Percentiles rank a stretch among this genome's conserved stretches.
Evolutionary conservation across 352 stramenopile species (phyloP).

Genomic region (Phytophthora boehmeriae): DNA sequence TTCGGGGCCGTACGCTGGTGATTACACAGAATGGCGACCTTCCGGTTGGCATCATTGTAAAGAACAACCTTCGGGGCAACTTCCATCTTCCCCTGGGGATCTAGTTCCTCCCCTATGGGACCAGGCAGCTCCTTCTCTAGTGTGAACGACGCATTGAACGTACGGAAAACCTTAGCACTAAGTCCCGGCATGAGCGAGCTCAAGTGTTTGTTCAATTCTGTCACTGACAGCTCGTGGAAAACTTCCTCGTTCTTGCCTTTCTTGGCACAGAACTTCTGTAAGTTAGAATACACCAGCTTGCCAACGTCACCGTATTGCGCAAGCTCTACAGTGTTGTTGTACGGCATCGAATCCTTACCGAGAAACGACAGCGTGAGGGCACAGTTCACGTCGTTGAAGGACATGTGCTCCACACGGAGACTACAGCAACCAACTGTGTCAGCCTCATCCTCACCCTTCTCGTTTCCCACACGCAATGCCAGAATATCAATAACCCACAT

Average conservation of each 20-base stretch:
- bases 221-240: slow-evolving; percentile 96
- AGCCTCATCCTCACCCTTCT: slow-evolving; percentile 99
- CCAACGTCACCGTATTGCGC: slow-evolving; percentile 90
- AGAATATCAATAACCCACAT: slow-evolving; percentile 99
- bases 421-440: slow-evolving; percentile 99
- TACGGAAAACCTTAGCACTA: slow-evolving; percentile 99
- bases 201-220: slow-evolving; percentile 98
- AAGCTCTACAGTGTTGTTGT: slow-evolving; percentile 99
- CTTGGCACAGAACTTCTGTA: slow-evolving; percentile 96
- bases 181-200: slow-evolving; percentile 99
- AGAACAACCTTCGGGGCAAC: slow-evolving; percentile 93
- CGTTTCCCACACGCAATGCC: slow-evolving; percentile 99
- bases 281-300: slow-evolving; percentile 94
- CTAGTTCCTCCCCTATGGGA: slow-evolving; percentile 44
- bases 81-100: slow-evolving; percentile 68
- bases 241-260: slow-evolving; percentile 97
- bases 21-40: slow-evolving; percentile 99
- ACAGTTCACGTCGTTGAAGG: slow-evolving; percentile 93
- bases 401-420: slow-evolving; percentile 98
- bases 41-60: slow-evolving; percentile 99
- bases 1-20: slow-evolving; percentile 99
- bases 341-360: slow-evolving; percentile 99
- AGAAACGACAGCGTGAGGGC: slow-evolving; percentile 99
- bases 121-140: slow-evolving; percentile 96
- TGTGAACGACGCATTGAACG: slow-evolving; percentile 99